Conservation (phyloP, 352 stramenopile genomes). For the Phytopythium cucurbitacearum region DNA sequence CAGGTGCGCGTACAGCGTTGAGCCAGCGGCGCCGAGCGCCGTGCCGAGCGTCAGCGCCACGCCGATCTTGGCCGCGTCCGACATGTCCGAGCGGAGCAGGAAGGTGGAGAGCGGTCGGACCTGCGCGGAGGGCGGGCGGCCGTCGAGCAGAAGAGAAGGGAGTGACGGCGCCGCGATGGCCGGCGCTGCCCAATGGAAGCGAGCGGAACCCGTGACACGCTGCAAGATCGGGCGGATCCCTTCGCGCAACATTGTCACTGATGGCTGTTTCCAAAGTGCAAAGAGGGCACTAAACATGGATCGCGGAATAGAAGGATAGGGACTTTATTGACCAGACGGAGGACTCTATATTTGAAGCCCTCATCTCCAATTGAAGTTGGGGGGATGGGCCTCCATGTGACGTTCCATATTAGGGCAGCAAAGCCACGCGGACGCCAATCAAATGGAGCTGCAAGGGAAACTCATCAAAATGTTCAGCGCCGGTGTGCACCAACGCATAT, state of each 20-base stretch:
- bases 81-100: conserved; percentile 13
- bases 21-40: conserved; percentile 34
- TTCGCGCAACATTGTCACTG: not conserved
- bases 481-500: no score
- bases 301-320: no score
- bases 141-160: not conserved
- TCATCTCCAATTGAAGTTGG: no score
- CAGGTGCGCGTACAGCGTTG: conserved; percentile 16
- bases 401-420: no score
- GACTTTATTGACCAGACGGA: no score
- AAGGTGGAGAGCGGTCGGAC: not conserved
- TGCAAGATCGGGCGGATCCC: not conserved
- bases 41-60: conserved; percentile 39
- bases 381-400: no score
- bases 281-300: no score
- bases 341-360: no score
- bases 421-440: no score
- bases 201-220: not conserved
- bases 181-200: not conserved
- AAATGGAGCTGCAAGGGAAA: no score
- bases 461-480: no score
- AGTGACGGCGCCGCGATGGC: not conserved
- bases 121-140: not conserved
- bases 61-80: conserved; percentile 39
- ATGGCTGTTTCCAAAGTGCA: conserved; percentile 1